Conservation (phyloP, 1,284 basidiomycete genomes). For the Melampsora larici-populina region DNA sequence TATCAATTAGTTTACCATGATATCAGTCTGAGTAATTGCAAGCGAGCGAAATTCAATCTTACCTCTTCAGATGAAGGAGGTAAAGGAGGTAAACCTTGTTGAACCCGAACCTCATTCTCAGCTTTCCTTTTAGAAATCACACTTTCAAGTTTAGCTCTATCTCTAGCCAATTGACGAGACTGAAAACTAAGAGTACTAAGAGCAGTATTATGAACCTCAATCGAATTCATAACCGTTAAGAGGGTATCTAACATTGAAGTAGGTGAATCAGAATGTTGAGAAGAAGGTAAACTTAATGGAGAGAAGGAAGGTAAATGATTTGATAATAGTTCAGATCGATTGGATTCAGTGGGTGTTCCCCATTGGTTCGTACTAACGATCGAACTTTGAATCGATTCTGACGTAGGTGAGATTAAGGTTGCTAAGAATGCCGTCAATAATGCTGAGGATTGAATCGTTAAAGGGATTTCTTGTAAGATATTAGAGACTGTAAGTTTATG, state of each 20-base stretch:
- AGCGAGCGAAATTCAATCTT: conserved; percentile 24
- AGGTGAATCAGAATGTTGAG: conserved; percentile 49
- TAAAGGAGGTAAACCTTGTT: too few relatives aligned
- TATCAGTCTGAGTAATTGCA: conserved; percentile 48
- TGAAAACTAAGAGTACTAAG: too few relatives aligned
- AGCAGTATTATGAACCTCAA: too few relatives aligned
- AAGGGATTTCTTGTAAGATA: too few relatives aligned
- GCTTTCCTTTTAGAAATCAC: too few relatives aligned
- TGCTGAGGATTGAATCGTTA: too few relatives aligned
- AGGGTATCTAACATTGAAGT: conserved; percentile 43
- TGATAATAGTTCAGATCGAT: conserved; percentile 54
- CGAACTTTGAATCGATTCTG: conserved; percentile 47
- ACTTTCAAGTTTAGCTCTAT: too few relatives aligned
- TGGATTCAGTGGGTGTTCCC: conserved; percentile 40
- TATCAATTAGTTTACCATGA: neutral
- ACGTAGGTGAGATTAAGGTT: conserved; percentile 61
- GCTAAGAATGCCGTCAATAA: too few relatives aligned
- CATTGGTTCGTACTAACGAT: conserved; percentile 41
- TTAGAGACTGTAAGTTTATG: conserved; percentile 86
- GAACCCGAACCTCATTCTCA: too few relatives aligned
- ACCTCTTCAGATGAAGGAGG: conserved; percentile 72
- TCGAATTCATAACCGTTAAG: too few relatives aligned
- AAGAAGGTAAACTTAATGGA: conserved; percentile 47
- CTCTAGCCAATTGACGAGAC: too few relatives aligned
- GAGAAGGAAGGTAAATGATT: conserved; percentile 48